phyloP scores from a whole-genome alignment of 306 rosid species.

The Biancaea sappan region DNA sequence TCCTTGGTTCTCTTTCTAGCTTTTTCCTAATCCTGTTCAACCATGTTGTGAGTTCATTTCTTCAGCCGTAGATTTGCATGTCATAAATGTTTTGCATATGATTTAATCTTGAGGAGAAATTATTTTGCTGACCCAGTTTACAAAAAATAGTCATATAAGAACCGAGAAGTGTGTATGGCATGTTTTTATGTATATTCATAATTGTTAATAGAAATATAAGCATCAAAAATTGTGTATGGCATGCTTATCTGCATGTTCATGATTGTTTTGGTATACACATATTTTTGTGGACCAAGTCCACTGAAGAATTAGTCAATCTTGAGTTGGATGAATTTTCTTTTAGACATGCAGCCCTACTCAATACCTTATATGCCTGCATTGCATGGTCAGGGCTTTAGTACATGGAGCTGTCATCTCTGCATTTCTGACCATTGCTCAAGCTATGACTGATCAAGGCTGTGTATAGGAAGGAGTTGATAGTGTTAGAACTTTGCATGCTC shows the following conservation, averaged over 20 bases:
- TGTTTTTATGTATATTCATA: neutral
- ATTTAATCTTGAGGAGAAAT: neutral
- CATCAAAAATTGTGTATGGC: neutral
- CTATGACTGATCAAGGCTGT: slow-evolving; percentile 92
- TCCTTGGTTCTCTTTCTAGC: neutral
- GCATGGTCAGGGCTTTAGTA: slow-evolving; percentile 64
- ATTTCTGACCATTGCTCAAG: slow-evolving; percentile 82
- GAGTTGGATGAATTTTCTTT: neutral
- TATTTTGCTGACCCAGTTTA: neutral
- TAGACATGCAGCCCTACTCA: neutral
- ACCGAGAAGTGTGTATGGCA: neutral
- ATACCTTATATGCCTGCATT: slow-evolving; percentile 5
- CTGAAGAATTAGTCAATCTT: neutral
- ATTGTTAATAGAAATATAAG: too few relatives aligned
- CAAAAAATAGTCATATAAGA: neutral
- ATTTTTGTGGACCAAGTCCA: neutral
- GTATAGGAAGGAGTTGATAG: slow-evolving; percentile 51
- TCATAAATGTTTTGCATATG: neutral
- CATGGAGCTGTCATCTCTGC: slow-evolving; percentile 86
- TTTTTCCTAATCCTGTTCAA: neutral
- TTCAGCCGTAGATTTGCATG: neutral
- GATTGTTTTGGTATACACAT: neutral
- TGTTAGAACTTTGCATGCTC: slow-evolving; percentile 16
- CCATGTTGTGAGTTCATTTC: neutral
- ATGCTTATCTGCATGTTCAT: neutral